Percentiles rank a stretch among this genome's conserved stretches.
These are phyloP conservation scores for Massariosphaeria phaeospora DNA, from an alignment of 495 filamentous ascomycete genomes.

Conservation along the genomic window DNA sequence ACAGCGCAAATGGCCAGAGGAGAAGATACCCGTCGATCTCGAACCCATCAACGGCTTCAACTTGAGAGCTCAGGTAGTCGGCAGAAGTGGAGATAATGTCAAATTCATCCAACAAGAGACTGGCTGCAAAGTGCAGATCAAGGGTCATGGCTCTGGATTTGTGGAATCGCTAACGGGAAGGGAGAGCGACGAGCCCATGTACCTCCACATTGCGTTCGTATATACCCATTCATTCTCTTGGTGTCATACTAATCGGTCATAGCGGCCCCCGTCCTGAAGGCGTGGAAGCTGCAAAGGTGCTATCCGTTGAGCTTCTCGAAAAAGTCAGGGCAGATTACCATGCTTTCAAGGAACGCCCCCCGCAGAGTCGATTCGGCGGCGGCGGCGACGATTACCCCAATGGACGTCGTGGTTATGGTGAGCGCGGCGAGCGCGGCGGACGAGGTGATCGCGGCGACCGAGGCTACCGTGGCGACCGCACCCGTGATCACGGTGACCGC, in stretches of 20 bases:
- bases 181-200: slow-evolving; percentile 95
- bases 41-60: slow-evolving; percentile 96
- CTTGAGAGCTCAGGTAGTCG: slow-evolving; percentile 88
- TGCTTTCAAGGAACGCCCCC: slow-evolving; percentile 77
- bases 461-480: background rate
- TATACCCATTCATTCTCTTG: background rate
- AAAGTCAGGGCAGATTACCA: slow-evolving; percentile 86
- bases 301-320: slow-evolving; percentile 77
- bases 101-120: slow-evolving; percentile 97
- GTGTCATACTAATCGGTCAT: slow-evolving; percentile 30
- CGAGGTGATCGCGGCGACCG: background rate
- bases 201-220: slow-evolving; percentile 85
- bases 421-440: slow-evolving; percentile 31
- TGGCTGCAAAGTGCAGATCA: slow-evolving; percentile 92
- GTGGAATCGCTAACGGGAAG: slow-evolving; percentile 73
- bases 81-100: slow-evolving; percentile 86
- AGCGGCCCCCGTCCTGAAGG: slow-evolving; percentile 83
- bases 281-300: slow-evolving; percentile 79
- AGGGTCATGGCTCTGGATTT: slow-evolving; percentile 93
- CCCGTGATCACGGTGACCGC: too few relatives aligned
- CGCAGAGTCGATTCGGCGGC: slow-evolving; percentile 38
- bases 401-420: slow-evolving; percentile 31
- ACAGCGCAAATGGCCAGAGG: slow-evolving; percentile 98
- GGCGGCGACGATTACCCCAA: slow-evolving; percentile 33
- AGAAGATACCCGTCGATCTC: slow-evolving; percentile 82